Base-by-base conservation (phyloP, 345 rosid species). In the Pugionium cornutum region DNA sequence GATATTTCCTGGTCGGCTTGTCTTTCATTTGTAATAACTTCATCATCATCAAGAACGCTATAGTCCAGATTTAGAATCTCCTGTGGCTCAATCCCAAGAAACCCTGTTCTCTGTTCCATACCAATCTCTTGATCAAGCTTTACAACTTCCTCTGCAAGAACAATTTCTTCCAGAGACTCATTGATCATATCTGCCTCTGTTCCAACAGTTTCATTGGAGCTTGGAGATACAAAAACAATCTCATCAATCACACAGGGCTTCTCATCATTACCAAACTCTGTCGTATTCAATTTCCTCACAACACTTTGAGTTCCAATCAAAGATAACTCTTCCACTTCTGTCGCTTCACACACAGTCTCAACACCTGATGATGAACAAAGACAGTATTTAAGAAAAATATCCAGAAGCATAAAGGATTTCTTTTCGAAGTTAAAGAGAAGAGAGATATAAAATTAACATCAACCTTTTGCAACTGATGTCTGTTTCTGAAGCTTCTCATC, bases 401-500 rank as follows among this genome's bases (percentile, higher is more conserved):
- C 18, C 7, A 54, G 36, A 42, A 1, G 8, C 29, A 2, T 34
- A 28, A 10, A 42, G 8, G 51, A 46, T 67, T 7, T 30, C 2
- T 25, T 6, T 57, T 33, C 18, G 0, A 58, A 36, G 6, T 49
- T 18, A 2, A 49, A 28, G 33, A 58, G 11, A 59, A 31, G 27
- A 52, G 28, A 58, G 27, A 33, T 10, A 34, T 8, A 57, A 51
- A 30, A 36, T 4, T 29, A 1, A 36, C 31, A 58, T 30, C 36
- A 59, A 73, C 77, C 73, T 73, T 73, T 27, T 37, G 0, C 26
- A 60, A 45, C 45, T 53, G 64, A 39, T 53, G 40, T 28, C 2
- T 60, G 36, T 60, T 53, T 53, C 32, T 52, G 72, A 26, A 66
- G 53, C 60, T 72, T 1, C 61, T 72, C 66, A 57, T 58, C 49